These are phyloP conservation scores for Entomortierella chlamydospora DNA, from an alignment of 192 early-diverging fungal genomes.

Conservation along the genomic window DNA sequence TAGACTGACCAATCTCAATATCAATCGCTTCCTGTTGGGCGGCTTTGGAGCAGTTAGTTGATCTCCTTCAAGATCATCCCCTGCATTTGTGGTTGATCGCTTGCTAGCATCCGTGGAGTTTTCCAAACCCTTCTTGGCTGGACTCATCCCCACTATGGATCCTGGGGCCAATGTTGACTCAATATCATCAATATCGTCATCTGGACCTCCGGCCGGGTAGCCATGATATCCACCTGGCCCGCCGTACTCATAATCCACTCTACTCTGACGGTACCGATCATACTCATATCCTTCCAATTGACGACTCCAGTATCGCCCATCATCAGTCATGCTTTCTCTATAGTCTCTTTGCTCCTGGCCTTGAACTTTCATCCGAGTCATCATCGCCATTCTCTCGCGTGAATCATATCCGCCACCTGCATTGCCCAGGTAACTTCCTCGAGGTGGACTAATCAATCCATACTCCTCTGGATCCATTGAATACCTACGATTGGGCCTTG, in stretches of 20 bases:
- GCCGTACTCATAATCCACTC: not conserved
- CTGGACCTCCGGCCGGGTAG: constrained; percentile 24
- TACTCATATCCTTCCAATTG: constrained; percentile 24
- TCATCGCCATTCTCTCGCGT: constrained; percentile 25
- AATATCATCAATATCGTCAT: constrained; percentile 34
- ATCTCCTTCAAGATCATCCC: not conserved
- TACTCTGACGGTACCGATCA: not conserved
- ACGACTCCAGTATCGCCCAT: constrained; percentile 36
- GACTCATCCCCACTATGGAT: constrained; percentile 4
- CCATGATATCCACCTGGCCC: constrained; percentile 12
- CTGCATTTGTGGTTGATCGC: not conserved
- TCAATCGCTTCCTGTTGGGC: constrained; percentile 39
- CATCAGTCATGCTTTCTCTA: constrained; percentile 11
- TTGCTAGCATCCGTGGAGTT: not conserved
- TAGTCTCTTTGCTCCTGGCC: not conserved
- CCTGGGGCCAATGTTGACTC: constrained; percentile 48
- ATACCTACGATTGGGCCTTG: not conserved
- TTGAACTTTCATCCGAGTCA: constrained; percentile 29
- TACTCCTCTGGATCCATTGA: constrained; percentile 42
- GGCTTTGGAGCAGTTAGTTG: not conserved
- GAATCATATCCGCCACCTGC: constrained; percentile 19
- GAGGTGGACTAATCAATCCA: constrained; percentile 14
- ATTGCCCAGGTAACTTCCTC: constrained; percentile 17
- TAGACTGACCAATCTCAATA: constrained; percentile 36
- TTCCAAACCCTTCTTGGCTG: constrained; percentile 8